A percentile compares a stretch with the other conserved stretches of the same genome.
These are phyloP conservation scores for Thelonectria rubi DNA, from an alignment of 2,329 filamentous ascomycete species.

Conservation along the genomic window DNA sequence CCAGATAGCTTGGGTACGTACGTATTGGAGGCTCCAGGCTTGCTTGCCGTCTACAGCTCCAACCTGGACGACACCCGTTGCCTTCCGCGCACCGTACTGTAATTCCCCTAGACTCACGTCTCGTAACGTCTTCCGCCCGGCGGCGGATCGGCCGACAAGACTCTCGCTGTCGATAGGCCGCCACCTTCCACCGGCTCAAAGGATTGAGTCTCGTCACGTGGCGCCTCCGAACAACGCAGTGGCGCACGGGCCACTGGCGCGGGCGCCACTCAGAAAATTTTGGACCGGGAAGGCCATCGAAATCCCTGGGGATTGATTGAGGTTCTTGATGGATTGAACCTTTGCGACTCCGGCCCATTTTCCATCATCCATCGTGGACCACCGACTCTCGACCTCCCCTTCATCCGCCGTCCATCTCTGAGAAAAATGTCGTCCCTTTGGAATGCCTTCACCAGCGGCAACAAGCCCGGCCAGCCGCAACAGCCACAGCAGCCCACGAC, in stretches of 20 bases:
- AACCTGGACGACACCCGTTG: too few species aligned
- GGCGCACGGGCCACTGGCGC: constrained; percentile 39
- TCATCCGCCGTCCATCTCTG: constrained; percentile 15
- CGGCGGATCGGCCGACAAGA: background rate
- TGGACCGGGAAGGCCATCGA: constrained; percentile 37
- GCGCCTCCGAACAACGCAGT: constrained; percentile 24
- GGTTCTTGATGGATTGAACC: constrained; percentile 38
- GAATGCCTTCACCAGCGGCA: constrained; percentile 69
- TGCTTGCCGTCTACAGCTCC: too few species aligned
- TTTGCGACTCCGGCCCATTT: constrained; percentile 36
- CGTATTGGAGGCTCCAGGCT: too few species aligned
- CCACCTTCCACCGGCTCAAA: constrained; percentile 17
- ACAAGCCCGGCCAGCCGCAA: constrained; percentile 56
- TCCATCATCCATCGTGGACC: constrained; percentile 29
- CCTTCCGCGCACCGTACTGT: too few species aligned
- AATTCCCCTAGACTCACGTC: too few species aligned
- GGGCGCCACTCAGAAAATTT: constrained; percentile 44
- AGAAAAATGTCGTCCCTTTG: constrained; percentile 65
- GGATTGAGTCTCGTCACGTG: constrained; percentile 25
- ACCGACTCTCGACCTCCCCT: constrained; percentile 27
- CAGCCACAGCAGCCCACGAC: constrained; percentile 45
- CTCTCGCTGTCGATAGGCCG: background rate
- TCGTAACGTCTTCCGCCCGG: background rate
- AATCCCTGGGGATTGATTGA: constrained; percentile 28
- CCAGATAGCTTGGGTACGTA: too few species aligned